These are phyloP conservation scores for Chamaecyparis obtusa DNA, from an alignment of 75 land plant genomes.

Conservation along the genomic window DNA sequence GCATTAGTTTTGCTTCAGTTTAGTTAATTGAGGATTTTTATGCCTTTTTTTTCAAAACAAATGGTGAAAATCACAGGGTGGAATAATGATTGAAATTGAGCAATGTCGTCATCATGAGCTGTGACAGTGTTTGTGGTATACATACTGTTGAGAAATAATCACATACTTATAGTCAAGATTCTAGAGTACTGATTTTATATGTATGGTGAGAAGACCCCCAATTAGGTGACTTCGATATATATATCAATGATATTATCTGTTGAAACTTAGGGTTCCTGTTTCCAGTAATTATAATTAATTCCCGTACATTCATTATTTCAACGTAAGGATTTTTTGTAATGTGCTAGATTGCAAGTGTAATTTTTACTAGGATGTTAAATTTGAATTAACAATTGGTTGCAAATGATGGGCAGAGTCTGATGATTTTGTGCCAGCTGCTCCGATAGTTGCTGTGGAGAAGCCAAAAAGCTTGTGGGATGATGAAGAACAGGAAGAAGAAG, in stretches of 20 bases:
- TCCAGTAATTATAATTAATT: background rate
- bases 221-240: too few species aligned
- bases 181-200: too few species aligned
- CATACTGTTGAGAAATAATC: background rate
- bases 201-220: too few species aligned
- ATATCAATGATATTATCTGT: background rate
- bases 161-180: background rate
- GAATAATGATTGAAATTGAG: background rate
- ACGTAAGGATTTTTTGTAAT: background rate
- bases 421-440: conserved; percentile 33
- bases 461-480: conserved; percentile 76
- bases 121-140: background rate
- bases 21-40: too few species aligned
- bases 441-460: conserved; percentile 39
- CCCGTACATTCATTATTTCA: background rate
- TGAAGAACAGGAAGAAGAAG: conserved; percentile 81
- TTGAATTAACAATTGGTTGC: background rate
- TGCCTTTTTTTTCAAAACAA: background rate
- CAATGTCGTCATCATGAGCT: background rate
- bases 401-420: conserved; percentile 21
- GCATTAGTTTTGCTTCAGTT: too few species aligned
- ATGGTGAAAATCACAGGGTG: background rate
- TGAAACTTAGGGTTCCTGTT: background rate
- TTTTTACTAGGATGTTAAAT: background rate
- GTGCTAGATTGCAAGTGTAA: background rate